Evolutionary conservation across 345 rosid genomes (phyloP).

Genomic region (Noccaea bulbosa): DNA sequence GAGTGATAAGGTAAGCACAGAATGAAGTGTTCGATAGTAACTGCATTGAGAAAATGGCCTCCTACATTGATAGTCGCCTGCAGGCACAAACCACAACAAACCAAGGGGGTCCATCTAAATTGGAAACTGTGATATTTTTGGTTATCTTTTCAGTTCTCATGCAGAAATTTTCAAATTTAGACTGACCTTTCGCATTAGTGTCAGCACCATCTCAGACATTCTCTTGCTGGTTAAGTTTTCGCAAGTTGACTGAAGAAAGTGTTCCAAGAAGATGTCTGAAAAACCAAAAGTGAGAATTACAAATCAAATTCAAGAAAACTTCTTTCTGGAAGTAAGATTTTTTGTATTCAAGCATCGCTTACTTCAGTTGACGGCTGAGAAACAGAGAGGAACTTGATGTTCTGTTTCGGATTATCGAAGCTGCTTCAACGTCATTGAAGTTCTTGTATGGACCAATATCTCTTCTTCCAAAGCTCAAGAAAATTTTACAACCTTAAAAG

Average conservation of each 20-base stretch:
- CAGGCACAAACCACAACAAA: too few species aligned
- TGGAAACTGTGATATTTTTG: not conserved
- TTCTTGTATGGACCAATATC: too few species aligned
- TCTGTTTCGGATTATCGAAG: constrained; percentile 55
- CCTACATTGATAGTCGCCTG: too few species aligned
- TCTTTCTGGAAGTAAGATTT: too few species aligned
- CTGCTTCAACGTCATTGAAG: constrained; percentile 54
- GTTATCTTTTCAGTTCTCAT: not conserved
- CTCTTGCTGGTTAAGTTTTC: constrained; percentile 75
- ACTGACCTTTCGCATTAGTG: constrained; percentile 69
- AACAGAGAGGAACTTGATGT: constrained; percentile 54
- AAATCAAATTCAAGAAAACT: not conserved
- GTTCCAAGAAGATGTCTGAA: constrained; percentile 66
- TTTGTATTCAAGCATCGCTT: constrained; percentile 42
- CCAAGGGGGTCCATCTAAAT: too few species aligned
- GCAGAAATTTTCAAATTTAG: not conserved
- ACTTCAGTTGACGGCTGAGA: constrained; percentile 71
- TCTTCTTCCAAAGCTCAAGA: constrained; percentile 52
- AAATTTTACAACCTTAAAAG: constrained; percentile 45
- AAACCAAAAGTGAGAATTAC: not conserved
- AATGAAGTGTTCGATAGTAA: constrained; percentile 83
- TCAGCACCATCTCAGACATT: constrained; percentile 72
- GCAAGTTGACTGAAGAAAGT: constrained; percentile 58
- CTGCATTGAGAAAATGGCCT: constrained; percentile 50
- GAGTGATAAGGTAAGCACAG: constrained; percentile 76